A percentile compares a stretch with the other conserved stretches of the same genome.
phyloP scores from a whole-genome alignment of 2,329 filamentous ascomycete species.

The Parastagonospora avenae region DNA sequence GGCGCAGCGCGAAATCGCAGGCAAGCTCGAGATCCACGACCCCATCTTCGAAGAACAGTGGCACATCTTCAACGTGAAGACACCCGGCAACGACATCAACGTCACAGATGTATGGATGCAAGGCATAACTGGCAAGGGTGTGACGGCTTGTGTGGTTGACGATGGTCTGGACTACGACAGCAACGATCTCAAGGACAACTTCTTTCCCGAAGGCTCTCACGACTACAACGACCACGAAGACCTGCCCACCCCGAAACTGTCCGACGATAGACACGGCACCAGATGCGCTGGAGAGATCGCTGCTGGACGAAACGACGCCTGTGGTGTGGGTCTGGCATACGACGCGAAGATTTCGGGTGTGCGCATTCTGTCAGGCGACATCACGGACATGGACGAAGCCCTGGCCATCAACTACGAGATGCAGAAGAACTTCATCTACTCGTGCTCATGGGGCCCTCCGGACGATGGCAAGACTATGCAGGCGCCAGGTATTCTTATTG shows the following conservation, averaged over 20 bases:
- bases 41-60: constrained; percentile 94
- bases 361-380: constrained; percentile 88
- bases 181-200: constrained; percentile 88
- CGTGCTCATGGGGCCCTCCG: constrained; percentile 96
- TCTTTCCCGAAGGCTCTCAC: constrained; percentile 89
- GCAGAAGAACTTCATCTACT: constrained; percentile 94
- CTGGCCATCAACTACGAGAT: constrained; percentile 90
- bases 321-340: constrained; percentile 94
- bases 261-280: constrained; percentile 89
- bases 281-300: constrained; percentile 93
- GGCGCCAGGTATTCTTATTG: constrained; percentile 84
- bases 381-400: constrained; percentile 91
- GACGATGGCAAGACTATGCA: constrained; percentile 96
- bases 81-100: constrained; percentile 89
- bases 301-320: constrained; percentile 89
- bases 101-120: constrained; percentile 93
- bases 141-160: constrained; percentile 92
- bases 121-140: constrained; percentile 86
- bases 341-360: constrained; percentile 89
- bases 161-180: constrained; percentile 97
- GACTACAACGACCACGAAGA: constrained; percentile 89
- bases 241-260: constrained; percentile 80
- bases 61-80: constrained; percentile 86
- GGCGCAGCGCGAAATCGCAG: constrained; percentile 47
- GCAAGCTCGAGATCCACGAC: constrained; percentile 75